phyloP scores from a whole-genome alignment of 352 stramenopile genomes.

The Blastocystis hominis region DNA sequence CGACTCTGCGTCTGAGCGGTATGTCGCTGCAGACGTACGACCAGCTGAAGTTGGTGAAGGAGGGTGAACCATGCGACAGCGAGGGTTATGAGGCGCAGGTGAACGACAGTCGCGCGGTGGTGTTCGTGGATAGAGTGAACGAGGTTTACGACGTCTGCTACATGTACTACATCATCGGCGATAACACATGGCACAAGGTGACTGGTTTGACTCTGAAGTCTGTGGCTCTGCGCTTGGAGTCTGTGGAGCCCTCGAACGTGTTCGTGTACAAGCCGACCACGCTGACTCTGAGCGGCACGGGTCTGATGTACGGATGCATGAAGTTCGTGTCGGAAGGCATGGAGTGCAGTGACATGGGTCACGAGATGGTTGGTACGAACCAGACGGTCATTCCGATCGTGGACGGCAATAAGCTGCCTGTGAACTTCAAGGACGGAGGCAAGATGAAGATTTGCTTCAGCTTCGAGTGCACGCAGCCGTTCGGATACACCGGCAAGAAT shows the following conservation, averaged over 20 bases:
- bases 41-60: slow-evolving; percentile 16
- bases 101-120: not conserved
- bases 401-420: not conserved
- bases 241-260: not conserved
- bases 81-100: slow-evolving; percentile 3
- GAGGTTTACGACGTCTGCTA: slow-evolving; percentile 30
- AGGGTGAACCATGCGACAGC: not conserved
- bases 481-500: not conserved
- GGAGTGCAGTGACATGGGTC: not conserved
- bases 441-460: slow-evolving; percentile 30
- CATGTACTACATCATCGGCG: slow-evolving; percentile 18
- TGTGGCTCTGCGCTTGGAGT: not conserved
- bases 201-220: not conserved
- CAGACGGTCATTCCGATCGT: not conserved
- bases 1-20: not conserved
- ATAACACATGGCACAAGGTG: not conserved
- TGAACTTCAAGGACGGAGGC: not conserved
- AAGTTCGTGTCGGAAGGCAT: slow-evolving; percentile 28
- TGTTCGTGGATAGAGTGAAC: not conserved
- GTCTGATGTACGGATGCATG: slow-evolving; percentile 23
- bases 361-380: not conserved
- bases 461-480: slow-evolving; percentile 6
- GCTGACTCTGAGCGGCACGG: not conserved
- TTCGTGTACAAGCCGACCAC: not conserved
- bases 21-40: slow-evolving; percentile 1